phyloP scores from a whole-genome alignment of 495 filamentous ascomycete genomes.

The Acidomyces sp. region DNA sequence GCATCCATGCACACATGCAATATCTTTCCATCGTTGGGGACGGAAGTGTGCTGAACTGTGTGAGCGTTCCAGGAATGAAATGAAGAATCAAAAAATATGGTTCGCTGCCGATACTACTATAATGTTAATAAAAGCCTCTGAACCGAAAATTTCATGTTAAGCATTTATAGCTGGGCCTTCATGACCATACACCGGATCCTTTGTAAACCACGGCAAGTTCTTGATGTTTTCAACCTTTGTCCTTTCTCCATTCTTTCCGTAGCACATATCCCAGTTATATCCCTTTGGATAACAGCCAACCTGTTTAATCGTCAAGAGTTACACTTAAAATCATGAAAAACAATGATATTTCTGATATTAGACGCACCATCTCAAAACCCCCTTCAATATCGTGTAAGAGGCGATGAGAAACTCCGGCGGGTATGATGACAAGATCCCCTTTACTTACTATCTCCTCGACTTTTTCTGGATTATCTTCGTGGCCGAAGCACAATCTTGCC shows the following conservation, averaged over 20 bases:
- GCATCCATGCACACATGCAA: too few species aligned
- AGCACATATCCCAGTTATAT: constrained; percentile 57
- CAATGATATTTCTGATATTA: background rate
- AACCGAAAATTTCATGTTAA: too few species aligned
- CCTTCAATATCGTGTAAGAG: constrained; percentile 43
- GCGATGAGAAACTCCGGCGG: constrained; percentile 52
- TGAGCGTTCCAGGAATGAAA: too few species aligned
- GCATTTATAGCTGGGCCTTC: constrained; percentile 19
- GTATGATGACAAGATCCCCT: constrained; percentile 54
- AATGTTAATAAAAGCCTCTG: too few species aligned
- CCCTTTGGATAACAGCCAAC: constrained; percentile 50
- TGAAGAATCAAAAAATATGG: too few species aligned
- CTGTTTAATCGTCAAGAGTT: constrained; percentile 37
- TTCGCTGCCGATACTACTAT: too few species aligned
- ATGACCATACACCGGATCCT: constrained; percentile 23
- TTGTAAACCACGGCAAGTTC: constrained; percentile 21
- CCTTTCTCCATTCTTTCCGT: constrained; percentile 35
- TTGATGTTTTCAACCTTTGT: constrained; percentile 17
- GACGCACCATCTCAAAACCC: constrained; percentile 47
- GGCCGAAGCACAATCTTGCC: constrained; percentile 53
- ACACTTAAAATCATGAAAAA: background rate
- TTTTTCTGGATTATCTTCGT: constrained; percentile 44
- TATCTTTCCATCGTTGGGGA: too few species aligned
- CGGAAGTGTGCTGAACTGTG: too few species aligned
- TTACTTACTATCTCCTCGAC: constrained; percentile 42